These are phyloP conservation scores for Saccharomyces hybrid DNA, from an alignment of 1,139 yeast species.

Conservation along the genomic window DNA sequence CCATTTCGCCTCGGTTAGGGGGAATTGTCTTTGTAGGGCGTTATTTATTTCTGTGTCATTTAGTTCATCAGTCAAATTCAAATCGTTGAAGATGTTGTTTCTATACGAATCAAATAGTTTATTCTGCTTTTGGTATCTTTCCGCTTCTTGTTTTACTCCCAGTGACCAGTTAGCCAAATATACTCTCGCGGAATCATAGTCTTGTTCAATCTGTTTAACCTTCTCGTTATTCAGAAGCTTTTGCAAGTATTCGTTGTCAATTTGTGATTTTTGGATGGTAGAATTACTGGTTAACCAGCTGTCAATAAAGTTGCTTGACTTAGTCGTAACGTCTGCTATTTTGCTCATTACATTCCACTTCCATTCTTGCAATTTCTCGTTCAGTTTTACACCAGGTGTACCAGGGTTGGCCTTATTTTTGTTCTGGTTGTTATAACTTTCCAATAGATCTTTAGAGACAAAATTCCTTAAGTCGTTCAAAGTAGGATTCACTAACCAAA, in stretches of 20 bases:
- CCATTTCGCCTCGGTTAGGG: conserved; percentile 63
- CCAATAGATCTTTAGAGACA: conserved; percentile 40
- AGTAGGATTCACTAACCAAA: conserved; percentile 73
- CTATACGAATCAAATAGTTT: conserved; percentile 57
- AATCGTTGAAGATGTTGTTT: conserved; percentile 41
- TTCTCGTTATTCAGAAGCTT: conserved; percentile 68
- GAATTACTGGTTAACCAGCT: conserved; percentile 25
- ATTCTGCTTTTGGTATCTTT: conserved; percentile 51
- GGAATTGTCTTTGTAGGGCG: conserved; percentile 44
- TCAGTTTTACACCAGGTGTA: conserved; percentile 7
- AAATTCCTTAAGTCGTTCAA: conserved; percentile 71
- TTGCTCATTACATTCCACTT: conserved; percentile 84
- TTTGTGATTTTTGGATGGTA: conserved; percentile 24
- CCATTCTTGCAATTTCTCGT: conserved; percentile 48
- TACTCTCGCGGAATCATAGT: conserved; percentile 85
- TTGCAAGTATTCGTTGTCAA: conserved; percentile 38
- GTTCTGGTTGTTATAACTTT: conserved; percentile 22
- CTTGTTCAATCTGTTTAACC: conserved; percentile 73
- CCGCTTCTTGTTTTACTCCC: conserved; percentile 90
- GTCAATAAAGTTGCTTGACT: conserved; percentile 37
- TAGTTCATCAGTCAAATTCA: conserved; percentile 34
- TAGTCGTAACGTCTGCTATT: conserved; percentile 72
- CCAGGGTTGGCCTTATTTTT: neutral
- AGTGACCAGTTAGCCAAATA: conserved; percentile 97
- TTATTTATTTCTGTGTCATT: conserved; percentile 32